A percentile compares a stretch with the other conserved stretches of the same genome.
Conservation (phyloP, 306 rosid genomes). For the Cucumis cinereus region DNA sequence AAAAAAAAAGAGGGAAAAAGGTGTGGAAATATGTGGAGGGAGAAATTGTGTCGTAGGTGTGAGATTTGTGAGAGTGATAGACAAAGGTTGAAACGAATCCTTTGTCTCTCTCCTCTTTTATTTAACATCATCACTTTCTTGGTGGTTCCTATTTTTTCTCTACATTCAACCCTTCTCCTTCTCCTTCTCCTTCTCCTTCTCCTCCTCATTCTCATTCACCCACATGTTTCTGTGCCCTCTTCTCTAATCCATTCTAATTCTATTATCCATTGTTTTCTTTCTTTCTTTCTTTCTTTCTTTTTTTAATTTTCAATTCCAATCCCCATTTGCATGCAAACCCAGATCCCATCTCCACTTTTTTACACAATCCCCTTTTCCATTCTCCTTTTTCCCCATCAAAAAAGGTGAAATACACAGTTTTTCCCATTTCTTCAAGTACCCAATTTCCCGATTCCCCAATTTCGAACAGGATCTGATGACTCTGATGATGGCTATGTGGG, state of each 20-base stretch:
- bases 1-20: no score
- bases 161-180: background rate
- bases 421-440: background rate
- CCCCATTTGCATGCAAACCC: background rate
- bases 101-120: no score
- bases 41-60: background rate
- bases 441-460: background rate
- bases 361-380: background rate
- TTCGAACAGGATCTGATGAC: background rate
- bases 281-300: no score
- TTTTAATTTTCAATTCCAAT: background rate
- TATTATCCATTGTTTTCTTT: no score
- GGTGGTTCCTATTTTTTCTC: no score
- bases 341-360: background rate
- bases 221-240: background rate
- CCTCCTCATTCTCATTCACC: background rate
- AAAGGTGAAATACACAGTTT: background rate
- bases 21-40: background rate
- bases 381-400: background rate
- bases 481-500: background rate
- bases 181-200: background rate
- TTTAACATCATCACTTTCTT: no score
- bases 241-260: background rate
- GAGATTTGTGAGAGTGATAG: background rate
- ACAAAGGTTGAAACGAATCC: background rate